A percentile compares a stretch with the other conserved stretches of the same genome.
These are phyloP conservation scores for Ephemerocybe angulata DNA, from an alignment of 768 basidiomycete species.

Conservation along the genomic window DNA sequence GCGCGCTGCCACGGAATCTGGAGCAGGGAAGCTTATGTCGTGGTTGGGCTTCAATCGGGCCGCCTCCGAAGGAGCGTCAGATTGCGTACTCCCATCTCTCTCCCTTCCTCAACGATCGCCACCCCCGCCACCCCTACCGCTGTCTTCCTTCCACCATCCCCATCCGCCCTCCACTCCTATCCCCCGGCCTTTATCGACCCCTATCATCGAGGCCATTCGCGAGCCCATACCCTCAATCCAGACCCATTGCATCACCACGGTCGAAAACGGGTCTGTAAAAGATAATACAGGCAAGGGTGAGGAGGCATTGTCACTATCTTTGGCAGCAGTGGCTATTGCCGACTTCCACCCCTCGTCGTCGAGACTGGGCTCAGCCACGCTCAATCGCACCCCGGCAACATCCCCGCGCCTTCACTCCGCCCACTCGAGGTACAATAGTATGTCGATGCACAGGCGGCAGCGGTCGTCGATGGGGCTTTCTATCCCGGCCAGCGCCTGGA, in stretches of 20 bases:
- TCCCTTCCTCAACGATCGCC: not conserved
- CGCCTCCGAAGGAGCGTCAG: not conserved
- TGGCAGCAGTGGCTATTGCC: constrained; percentile 5
- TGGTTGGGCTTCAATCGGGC: not conserved
- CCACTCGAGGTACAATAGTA: not conserved
- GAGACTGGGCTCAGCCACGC: not conserved
- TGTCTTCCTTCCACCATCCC: not conserved
- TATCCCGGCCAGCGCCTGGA: not conserved
- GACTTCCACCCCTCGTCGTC: no score
- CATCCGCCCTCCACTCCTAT: not conserved
- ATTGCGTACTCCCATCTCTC: not conserved
- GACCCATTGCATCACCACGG: constrained; percentile 2
- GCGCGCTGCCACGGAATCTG: not conserved
- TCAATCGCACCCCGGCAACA: not conserved
- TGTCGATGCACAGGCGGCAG: not conserved
- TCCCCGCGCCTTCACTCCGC: constrained; percentile 1
- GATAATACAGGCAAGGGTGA: not conserved
- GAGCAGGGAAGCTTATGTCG: not conserved
- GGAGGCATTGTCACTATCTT: not conserved
- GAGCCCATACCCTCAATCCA: constrained; percentile 4
- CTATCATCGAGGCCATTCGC: constrained; percentile 4
- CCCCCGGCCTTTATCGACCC: not conserved
- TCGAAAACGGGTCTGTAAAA: not conserved
- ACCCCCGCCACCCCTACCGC: not conserved
- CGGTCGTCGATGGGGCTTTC: constrained; percentile 6